Percentiles rank a stretch among this genome's conserved stretches.
phyloP scores from a whole-genome alignment of 352 stramenopile species.

The Phytophthora cactorum region DNA sequence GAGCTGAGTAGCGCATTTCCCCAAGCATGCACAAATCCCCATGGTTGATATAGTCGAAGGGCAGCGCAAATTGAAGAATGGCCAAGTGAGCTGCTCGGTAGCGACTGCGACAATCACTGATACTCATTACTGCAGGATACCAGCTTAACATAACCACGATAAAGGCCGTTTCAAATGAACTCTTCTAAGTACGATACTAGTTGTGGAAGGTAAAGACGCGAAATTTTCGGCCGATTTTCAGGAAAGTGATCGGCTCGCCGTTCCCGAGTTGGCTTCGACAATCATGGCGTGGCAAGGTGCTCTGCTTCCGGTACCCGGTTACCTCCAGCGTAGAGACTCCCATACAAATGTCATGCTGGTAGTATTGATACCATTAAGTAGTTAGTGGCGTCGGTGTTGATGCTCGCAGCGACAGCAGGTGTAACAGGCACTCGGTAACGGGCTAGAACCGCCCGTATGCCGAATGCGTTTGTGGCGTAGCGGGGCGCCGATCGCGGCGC shows the following conservation, averaged over 20 bases:
- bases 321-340: background rate
- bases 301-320: background rate
- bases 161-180: background rate
- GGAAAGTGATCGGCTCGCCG: conserved; percentile 8
- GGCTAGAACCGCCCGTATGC: conserved; percentile 34
- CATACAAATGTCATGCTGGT: background rate
- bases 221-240: conserved; percentile 15
- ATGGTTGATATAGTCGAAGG: conserved; percentile 16
- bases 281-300: conserved; percentile 1
- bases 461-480: conserved; percentile 10
- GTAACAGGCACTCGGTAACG: conserved; percentile 22
- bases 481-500: conserved; percentile 16
- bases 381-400: background rate
- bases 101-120: conserved; percentile 4
- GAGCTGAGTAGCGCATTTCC: conserved; percentile 35
- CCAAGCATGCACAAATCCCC: conserved; percentile 24
- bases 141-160: background rate
- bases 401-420: conserved; percentile 4
- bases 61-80: conserved; percentile 31
- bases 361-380: background rate
- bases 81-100: background rate
- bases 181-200: conserved; percentile 12
- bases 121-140: conserved; percentile 5
- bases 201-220: background rate
- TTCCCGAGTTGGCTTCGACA: conserved; percentile 6